phyloP scores from a whole-genome alignment of 2,329 filamentous ascomycete genomes.

The Colletotrichum filicis region DNA sequence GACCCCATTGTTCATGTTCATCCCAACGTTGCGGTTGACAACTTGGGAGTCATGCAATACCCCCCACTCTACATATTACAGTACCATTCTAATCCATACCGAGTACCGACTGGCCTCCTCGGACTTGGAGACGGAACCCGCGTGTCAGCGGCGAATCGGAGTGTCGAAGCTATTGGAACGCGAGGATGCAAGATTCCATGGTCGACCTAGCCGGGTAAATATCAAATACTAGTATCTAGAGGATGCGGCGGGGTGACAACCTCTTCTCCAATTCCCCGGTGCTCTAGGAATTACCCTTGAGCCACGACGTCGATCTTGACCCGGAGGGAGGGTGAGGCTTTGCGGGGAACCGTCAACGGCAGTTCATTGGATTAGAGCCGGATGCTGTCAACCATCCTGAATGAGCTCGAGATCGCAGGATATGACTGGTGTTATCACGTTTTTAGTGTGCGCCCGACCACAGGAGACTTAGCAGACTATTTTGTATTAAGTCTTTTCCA shows the following conservation, averaged over 20 bases:
- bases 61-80: no score
- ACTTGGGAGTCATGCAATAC: no score
- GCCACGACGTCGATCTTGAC: background rate
- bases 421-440: no score
- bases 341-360: constrained; percentile 4
- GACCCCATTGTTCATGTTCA: background rate
- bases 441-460: background rate
- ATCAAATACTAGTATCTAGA: background rate
- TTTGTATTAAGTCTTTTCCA: background rate
- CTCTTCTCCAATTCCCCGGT: background rate
- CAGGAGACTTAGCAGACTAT: background rate
- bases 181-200: background rate
- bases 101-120: background rate
- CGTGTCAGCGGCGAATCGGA: background rate
- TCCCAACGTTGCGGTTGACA: background rate
- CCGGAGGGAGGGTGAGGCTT: background rate
- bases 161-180: background rate
- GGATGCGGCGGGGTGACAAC: no score
- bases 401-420: background rate
- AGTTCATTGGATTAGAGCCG: background rate
- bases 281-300: background rate
- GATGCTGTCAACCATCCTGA: background rate
- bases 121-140: background rate
- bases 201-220: background rate
- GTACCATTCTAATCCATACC: no score